Evolutionary conservation across 441 rosid genomes (phyloP).

Genomic region (Populus hybrid): DNA sequence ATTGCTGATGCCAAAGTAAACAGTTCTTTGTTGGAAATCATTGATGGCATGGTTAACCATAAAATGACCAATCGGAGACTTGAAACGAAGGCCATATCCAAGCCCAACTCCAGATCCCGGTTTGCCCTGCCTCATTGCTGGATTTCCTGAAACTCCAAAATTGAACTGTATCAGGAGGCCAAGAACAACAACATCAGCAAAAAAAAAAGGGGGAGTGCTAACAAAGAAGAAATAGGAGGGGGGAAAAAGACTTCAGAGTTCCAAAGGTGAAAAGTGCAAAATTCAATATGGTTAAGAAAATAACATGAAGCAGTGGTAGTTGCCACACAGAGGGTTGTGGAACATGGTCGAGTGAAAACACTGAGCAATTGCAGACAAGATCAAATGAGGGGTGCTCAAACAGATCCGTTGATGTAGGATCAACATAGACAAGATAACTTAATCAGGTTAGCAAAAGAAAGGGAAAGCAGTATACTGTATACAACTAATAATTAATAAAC

Average conservation of each 20-base stretch:
- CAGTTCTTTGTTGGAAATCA: conserved; percentile 80
- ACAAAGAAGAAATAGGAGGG: neutral
- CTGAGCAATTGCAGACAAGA: neutral
- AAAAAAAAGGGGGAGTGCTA: neutral
- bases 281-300: neutral
- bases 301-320: neutral
- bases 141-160: conserved; percentile 64
- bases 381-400: neutral
- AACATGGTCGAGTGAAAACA: neutral
- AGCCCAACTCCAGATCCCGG: conserved; percentile 86
- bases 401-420: neutral
- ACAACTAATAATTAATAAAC: too few species aligned
- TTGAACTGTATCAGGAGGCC: conserved; percentile 8
- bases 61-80: conserved; percentile 75
- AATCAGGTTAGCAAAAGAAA: neutral
- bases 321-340: neutral
- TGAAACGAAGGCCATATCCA: conserved; percentile 79
- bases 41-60: conserved; percentile 82
- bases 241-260: neutral
- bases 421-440: neutral
- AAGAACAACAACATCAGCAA: neutral
- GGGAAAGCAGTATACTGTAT: too few species aligned
- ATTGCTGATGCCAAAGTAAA: conserved; percentile 82
- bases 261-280: neutral
- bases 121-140: conserved; percentile 76